Evolutionary conservation across 768 basidiomycete genomes (phyloP).

Genomic region (Leccinum boreale): DNA sequence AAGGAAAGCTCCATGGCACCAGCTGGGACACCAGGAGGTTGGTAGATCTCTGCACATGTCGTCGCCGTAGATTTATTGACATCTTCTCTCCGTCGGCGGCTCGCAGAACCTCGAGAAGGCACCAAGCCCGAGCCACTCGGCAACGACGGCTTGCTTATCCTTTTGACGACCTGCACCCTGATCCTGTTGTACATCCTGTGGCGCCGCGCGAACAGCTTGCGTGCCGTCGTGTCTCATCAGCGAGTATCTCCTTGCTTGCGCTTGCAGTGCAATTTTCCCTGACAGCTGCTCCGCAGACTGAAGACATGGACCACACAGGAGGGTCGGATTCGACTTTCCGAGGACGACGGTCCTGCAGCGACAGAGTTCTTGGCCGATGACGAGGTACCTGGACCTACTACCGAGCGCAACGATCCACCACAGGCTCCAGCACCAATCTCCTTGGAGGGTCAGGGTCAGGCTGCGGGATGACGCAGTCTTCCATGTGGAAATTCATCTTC

Average conservation of each 20-base stretch:
- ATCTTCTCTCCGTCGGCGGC: background rate
- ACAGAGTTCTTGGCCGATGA: conserved; percentile 61
- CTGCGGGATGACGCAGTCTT: background rate
- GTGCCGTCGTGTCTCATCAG: conserved; percentile 62
- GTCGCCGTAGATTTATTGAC: background rate
- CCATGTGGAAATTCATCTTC: background rate
- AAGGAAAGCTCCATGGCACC: conserved; percentile 19
- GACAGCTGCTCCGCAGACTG: conserved; percentile 38
- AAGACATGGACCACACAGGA: conserved; percentile 52
- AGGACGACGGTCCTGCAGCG: conserved; percentile 72
- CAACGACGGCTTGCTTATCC: conserved; percentile 48
- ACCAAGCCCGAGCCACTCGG: conserved; percentile 66
- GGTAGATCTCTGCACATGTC: background rate
- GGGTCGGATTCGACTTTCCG: conserved; percentile 63
- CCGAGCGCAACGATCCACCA: conserved; percentile 26
- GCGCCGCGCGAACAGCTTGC: conserved; percentile 54
- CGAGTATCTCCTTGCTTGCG: conserved; percentile 30
- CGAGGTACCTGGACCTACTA: conserved; percentile 39
- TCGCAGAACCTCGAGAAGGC: conserved; percentile 53
- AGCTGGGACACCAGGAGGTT: conserved; percentile 23
- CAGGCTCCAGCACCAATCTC: conserved; percentile 13
- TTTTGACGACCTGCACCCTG: conserved; percentile 56
- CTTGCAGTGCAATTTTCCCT: background rate
- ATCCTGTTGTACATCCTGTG: conserved; percentile 60
- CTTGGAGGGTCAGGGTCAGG: background rate